phyloP scores from a whole-genome alignment of 2,329 filamentous ascomycete genomes.

The Thielaviopsis ethacetica region DNA sequence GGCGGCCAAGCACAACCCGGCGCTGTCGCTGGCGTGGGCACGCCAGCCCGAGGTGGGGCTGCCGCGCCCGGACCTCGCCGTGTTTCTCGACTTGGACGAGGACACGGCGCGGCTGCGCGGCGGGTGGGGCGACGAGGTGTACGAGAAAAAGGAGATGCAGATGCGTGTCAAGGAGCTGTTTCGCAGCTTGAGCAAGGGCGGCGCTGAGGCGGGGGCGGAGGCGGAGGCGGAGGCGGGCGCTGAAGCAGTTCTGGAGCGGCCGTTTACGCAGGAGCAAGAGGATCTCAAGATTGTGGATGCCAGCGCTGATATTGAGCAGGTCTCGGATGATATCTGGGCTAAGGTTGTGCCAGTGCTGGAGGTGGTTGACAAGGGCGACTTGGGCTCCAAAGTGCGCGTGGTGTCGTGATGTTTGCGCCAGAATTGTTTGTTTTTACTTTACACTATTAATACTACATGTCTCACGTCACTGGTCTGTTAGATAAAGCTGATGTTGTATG shows the following conservation, averaged over 20 bases:
- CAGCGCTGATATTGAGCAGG: slow-evolving; percentile 36
- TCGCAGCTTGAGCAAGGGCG: slow-evolving; percentile 20
- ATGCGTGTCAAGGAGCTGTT: slow-evolving; percentile 61
- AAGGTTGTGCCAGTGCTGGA: slow-evolving; percentile 31
- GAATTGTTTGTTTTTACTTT: background rate
- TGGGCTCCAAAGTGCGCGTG: slow-evolving; percentile 28
- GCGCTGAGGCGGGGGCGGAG: slow-evolving; percentile 15
- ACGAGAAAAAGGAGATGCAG: slow-evolving; percentile 77
- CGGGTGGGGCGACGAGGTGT: slow-evolving; percentile 80
- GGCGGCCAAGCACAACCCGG: slow-evolving; percentile 64
- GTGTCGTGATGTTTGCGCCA: slow-evolving; percentile 17
- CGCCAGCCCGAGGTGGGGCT: slow-evolving; percentile 71
- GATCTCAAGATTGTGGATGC: slow-evolving; percentile 39
- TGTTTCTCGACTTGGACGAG: slow-evolving; percentile 73
- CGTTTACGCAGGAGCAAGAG: slow-evolving; percentile 33
- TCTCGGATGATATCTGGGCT: slow-evolving; percentile 38
- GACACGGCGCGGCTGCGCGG: slow-evolving; percentile 57
- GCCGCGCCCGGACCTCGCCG: slow-evolving; percentile 68
- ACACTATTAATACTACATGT: background rate
- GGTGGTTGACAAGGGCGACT: slow-evolving; percentile 32
- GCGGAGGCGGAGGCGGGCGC: slow-evolving; percentile 9
- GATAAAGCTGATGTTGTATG: background rate
- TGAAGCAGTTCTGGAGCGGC: slow-evolving; percentile 8
- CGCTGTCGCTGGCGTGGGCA: slow-evolving; percentile 61
- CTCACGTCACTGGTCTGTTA: background rate